phyloP scores from a whole-genome alignment of 139 green algal species.

The Auxenochlorella pyrenoidosa region DNA sequence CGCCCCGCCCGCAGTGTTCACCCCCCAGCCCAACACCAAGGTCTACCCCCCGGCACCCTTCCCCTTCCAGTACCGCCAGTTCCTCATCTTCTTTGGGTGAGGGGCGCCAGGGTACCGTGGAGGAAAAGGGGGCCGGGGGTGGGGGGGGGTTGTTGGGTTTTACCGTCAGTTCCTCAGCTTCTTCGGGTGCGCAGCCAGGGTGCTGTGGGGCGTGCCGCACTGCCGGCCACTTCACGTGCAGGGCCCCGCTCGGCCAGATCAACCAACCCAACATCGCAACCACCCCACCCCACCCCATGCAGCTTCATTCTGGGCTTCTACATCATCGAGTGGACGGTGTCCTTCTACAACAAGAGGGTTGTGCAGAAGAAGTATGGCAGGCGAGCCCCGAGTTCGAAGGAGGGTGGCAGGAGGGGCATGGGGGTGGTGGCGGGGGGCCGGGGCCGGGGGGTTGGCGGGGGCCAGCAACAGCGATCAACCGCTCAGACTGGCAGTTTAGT shows the following conservation, averaged over 20 bases:
- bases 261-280: neutral
- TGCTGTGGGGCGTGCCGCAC: too few relatives aligned
- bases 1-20: neutral
- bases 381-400: neutral
- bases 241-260: neutral
- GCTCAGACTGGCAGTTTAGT: too few relatives aligned
- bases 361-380: neutral
- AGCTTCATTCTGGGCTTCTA: neutral
- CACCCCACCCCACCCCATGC: neutral
- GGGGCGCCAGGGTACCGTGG: too few relatives aligned
- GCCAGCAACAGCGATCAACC: too few relatives aligned
- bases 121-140: too few relatives aligned
- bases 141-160: too few relatives aligned
- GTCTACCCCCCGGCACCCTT: neutral
- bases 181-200: too few relatives aligned
- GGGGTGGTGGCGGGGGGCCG: neutral
- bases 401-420: neutral
- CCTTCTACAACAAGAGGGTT: neutral
- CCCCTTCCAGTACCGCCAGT: slow-evolving; percentile 49
- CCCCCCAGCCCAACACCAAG: neutral
- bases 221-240: too few relatives aligned
- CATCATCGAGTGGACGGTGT: neutral
- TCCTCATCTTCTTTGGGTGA: slow-evolving; percentile 55
- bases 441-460: too few relatives aligned
- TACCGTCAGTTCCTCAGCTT: too few relatives aligned